phyloP scores from a whole-genome alignment of 2,329 filamentous ascomycete genomes.

The Xylogone sp. region DNA sequence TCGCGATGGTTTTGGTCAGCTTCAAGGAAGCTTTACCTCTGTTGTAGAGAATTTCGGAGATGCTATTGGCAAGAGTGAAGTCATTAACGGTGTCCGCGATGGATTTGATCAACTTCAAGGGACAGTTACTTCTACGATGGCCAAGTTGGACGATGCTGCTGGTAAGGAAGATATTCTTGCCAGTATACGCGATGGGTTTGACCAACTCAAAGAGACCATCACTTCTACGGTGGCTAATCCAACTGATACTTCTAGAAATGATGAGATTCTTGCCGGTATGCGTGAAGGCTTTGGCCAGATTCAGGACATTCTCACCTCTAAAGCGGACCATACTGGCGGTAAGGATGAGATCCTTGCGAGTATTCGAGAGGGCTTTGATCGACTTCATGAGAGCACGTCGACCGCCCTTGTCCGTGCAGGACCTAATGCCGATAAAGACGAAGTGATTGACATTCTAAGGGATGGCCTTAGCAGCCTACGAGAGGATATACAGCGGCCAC shows the following conservation, averaged over 20 bases:
- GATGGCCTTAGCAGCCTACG: conserved; percentile 72
- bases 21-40: too few species aligned
- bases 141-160: conserved; percentile 52
- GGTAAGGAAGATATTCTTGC: conserved; percentile 73
- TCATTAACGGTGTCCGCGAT: conserved; percentile 61
- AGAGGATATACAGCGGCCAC: conserved; percentile 60
- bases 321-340: conserved; percentile 8
- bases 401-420: conserved; percentile 37
- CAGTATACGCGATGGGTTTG: conserved; percentile 58
- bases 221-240: too few species aligned
- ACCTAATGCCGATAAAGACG: conserved; percentile 49
- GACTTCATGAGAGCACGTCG: conserved; percentile 52
- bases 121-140: conserved; percentile 44
- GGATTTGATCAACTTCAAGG: conserved; percentile 56
- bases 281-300: too few species aligned
- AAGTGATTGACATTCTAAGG: conserved; percentile 60
- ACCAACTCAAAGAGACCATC: conserved; percentile 56
- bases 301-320: too few species aligned
- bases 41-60: too few species aligned
- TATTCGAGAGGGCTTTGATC: conserved; percentile 60
- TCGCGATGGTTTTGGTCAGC: too few species aligned
- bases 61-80: conserved; percentile 67
- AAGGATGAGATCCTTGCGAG: conserved; percentile 74
- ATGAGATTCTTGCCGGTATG: too few species aligned
- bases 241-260: too few species aligned